Evolutionary conservation across 257 asterid genomes (phyloP).

Genomic region (Fraxinus quadrangulata): DNA sequence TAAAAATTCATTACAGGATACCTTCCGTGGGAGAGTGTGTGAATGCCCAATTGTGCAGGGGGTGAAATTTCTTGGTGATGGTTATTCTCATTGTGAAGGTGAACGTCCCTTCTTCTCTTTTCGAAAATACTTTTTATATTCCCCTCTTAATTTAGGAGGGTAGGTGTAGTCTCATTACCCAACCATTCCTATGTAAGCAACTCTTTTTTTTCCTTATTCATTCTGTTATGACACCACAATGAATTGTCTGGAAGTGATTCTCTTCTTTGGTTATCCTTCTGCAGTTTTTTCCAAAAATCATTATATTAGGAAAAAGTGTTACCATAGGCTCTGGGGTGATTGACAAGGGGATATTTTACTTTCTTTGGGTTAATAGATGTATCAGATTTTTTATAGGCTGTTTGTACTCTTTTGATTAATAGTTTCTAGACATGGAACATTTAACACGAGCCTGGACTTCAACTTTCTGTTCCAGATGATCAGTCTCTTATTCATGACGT

Average conservation of each 20-base stretch:
- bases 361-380: not conserved
- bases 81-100: slow-evolving; percentile 94
- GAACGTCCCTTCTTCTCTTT: slow-evolving; percentile 7
- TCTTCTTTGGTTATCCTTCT: not conserved
- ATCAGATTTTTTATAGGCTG: not conserved
- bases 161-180: not conserved
- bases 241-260: not conserved
- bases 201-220: not conserved
- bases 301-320: not conserved
- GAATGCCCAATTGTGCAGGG: slow-evolving; percentile 90
- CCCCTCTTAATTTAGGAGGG: not conserved
- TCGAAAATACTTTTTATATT: not conserved
- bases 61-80: slow-evolving; percentile 81
- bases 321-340: not conserved
- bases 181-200: not conserved
- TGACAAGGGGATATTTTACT: not conserved
- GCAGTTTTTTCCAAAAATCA: not conserved
- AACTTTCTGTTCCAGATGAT: not conserved
- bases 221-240: not conserved
- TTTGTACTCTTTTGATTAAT: not conserved
- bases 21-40: slow-evolving; percentile 92
- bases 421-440: not conserved
- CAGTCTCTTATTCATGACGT: not conserved
- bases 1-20: slow-evolving; percentile 55
- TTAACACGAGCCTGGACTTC: not conserved